These are phyloP conservation scores for Wickerhamomyces silvicola DNA, from an alignment of 805 yeast genomes.

Conservation along the genomic window DNA sequence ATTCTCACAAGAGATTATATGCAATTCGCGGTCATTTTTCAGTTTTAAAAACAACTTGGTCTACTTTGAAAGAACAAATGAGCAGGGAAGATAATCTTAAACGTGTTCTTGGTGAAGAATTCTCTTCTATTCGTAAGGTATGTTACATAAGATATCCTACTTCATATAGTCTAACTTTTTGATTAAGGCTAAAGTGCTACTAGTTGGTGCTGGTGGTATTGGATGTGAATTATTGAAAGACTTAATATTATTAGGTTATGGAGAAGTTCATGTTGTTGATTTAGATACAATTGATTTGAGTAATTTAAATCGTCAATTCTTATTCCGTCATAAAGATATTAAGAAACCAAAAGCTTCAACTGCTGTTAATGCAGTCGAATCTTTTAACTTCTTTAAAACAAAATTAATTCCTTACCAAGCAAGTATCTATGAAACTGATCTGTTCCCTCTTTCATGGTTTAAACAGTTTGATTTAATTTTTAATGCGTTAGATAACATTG, in stretches of 20 bases:
- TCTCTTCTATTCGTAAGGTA: too few species aligned
- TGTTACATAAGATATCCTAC: too few species aligned
- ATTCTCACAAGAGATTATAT: too few species aligned
- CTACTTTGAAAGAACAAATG: too few species aligned
- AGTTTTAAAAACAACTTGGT: too few species aligned
- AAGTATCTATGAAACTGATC: conserved; percentile 70
- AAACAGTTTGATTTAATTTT: conserved; percentile 69
- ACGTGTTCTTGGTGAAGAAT: too few species aligned
- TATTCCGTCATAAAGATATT: conserved; percentile 85
- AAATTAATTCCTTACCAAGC: conserved; percentile 76
- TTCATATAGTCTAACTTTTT: too few species aligned
- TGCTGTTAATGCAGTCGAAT: conserved; percentile 73
- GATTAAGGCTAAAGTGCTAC: conserved; percentile 47
- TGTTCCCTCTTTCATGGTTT: conserved; percentile 75
- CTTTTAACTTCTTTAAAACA: conserved; percentile 57
- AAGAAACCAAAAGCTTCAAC: conserved; percentile 82
- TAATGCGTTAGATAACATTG: conserved; percentile 91
- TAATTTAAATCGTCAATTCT: conserved; percentile 87
- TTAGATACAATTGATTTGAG: conserved; percentile 91
- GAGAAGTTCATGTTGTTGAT: conserved; percentile 89
- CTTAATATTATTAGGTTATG: conserved; percentile 69
- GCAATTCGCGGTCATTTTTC: too few species aligned
- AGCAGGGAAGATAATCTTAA: too few species aligned
- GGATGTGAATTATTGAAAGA: conserved; percentile 90
- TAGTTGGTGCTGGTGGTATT: conserved; percentile 96